Percentiles rank a stretch among this genome's conserved stretches.
Evolutionary conservation across 805 yeast genomes (phyloP).

Genomic region (Yarrowia deformans): DNA sequence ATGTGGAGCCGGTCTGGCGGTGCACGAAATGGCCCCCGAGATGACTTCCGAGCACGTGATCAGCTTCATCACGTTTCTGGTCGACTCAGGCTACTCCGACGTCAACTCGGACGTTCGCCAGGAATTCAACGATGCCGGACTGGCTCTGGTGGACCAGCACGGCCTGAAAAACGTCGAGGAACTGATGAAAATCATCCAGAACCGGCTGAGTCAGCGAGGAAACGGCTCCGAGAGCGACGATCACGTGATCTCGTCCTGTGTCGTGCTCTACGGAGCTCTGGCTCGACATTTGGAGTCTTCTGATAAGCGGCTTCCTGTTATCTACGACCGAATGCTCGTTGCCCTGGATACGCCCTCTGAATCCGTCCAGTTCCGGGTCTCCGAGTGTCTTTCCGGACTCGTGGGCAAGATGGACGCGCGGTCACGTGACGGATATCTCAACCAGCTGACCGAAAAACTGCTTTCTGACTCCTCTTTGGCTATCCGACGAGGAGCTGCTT

Average conservation of each 20-base stretch:
- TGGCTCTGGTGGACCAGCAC: constrained; percentile 67
- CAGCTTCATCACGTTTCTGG: constrained; percentile 66
- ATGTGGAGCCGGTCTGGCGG: constrained; percentile 76
- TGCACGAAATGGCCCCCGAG: constrained; percentile 62
- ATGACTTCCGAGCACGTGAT: constrained; percentile 56
- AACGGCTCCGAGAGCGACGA: constrained; percentile 61
- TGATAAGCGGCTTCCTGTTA: constrained; percentile 69
- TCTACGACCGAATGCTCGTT: constrained; percentile 71
- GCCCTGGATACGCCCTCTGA: constrained; percentile 89
- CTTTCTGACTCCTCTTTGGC: constrained; percentile 56
- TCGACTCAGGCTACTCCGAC: constrained; percentile 73
- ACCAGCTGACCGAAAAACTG: constrained; percentile 64
- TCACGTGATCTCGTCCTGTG: constrained; percentile 75
- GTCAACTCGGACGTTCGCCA: constrained; percentile 73
- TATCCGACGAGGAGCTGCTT: constrained; percentile 91
- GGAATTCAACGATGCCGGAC: constrained; percentile 89
- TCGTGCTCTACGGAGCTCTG: constrained; percentile 87
- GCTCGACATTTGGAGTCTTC: constrained; percentile 78
- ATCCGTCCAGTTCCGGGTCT: constrained; percentile 85
- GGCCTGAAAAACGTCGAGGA: constrained; percentile 73
- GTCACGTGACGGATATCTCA: constrained; percentile 62
- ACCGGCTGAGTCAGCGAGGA: constrained; percentile 53
- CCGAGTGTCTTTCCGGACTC: constrained; percentile 85
- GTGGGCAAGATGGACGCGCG: constrained; percentile 60
- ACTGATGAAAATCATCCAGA: constrained; percentile 82